Evolutionary conservation across 2,329 filamentous ascomycete species (phyloP), one percentile per base, ranked within the genome.

Genomic region (Penicillium fuscoglaucum): DNA sequence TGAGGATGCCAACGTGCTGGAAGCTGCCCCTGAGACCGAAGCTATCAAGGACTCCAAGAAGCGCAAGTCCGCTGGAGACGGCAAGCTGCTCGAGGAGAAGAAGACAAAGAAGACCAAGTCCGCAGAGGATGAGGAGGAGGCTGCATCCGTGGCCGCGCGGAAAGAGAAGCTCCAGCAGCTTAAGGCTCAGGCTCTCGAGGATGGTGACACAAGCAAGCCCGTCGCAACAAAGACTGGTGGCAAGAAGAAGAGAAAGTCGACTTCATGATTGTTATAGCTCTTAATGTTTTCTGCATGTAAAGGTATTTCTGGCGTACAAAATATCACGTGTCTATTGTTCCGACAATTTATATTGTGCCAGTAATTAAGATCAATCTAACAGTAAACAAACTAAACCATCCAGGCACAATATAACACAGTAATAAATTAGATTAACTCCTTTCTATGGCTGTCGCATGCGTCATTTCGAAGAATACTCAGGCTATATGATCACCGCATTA

Each of bases 1-100:
- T 17, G 90, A 95, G 64, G 85, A 88, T 60, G 83, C 86, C 61
- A 87, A 91, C 70, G 86, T 96, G 7, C 79, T 95, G 44, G 79
- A 84, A 63, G 77, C 74, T 40, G 69, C 74, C 15, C 71, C 70
- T 48, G 72, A 70, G 43, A 68, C 65, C 52, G 70, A 73, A 41
- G 68, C 63, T 54, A 72, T 73, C 49, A 74, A 76, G 59, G 74
- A 69, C 41, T 84, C 84, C 68, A 90, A 90, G 84, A 82, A 82
- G 76, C 72, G 77, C 64, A 81, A 79, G 70, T 71, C 71, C 48
- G 64, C 53, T 40, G 70, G 61, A 12, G 69, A 72, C 3, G 70
- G 74, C 59, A 72, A 74, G 59, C 61, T 68, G 3, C 35, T 70
- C 29, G 72, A 74, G 55, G 65, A 48, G 57, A 72, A 74, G 65